Conservation (phyloP, 805 yeast genomes). For the Candida pini region DNA sequence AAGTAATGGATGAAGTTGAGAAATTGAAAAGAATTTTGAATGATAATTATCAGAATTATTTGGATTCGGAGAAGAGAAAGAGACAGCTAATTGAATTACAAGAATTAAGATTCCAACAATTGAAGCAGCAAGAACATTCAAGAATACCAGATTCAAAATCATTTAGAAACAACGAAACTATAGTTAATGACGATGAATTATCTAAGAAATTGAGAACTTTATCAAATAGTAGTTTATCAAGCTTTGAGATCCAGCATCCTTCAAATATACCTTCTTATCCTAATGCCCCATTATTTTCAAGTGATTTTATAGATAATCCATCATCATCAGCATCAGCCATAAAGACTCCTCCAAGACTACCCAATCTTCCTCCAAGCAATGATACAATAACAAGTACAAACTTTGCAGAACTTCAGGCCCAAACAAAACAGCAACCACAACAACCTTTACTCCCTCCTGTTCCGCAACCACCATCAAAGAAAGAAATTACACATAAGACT, state of each 20-base stretch:
- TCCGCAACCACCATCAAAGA: not conserved
- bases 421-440: no score
- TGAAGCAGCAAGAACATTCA: constrained; percentile 15
- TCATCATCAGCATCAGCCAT: not conserved
- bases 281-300: constrained; percentile 9
- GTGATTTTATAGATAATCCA: constrained; percentile 6
- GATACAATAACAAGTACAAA: not conserved
- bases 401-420: no score
- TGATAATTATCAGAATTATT: constrained; percentile 20
- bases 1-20: constrained; percentile 29
- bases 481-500: constrained; percentile 31
- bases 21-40: constrained; percentile 21
- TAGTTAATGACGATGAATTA: constrained; percentile 12
- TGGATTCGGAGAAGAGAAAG: constrained; percentile 17
- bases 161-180: constrained; percentile 2
- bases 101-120: constrained; percentile 13
- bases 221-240: constrained; percentile 16
- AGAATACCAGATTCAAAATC: constrained; percentile 7
- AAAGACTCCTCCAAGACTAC: constrained; percentile 5
- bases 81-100: constrained; percentile 17
- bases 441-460: not conserved
- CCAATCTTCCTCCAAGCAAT: constrained; percentile 1
- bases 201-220: constrained; percentile 19
- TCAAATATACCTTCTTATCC: constrained; percentile 15
- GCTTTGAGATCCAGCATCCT: constrained; percentile 7